Evolutionary conservation across 371 early-diverging fungal genomes (phyloP), one percentile per base, ranked within the genome.

Genomic region (Mortierella sp.): DNA sequence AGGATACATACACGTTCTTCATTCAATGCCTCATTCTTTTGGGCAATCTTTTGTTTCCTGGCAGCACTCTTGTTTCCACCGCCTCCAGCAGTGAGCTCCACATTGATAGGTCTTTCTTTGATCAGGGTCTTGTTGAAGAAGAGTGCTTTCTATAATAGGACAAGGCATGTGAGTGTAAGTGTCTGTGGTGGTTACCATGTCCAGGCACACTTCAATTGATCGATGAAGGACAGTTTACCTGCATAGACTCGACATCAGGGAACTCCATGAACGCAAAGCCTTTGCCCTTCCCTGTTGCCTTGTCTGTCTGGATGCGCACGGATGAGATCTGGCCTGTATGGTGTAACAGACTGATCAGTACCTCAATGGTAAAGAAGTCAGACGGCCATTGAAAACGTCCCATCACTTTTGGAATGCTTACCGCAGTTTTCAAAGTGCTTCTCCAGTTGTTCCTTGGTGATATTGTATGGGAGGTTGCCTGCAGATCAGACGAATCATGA

Each of bases 181-280:
- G n/a, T n/a, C n/a, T n/a, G n/a, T n/a, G n/a, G n/a, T n/a, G n/a
- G n/a, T n/a, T n/a, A n/a, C n/a, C n/a, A n/a, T n/a, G n/a, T n/a
- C n/a, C n/a, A n/a, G n/a, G n/a, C n/a, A n/a, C n/a, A n/a, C n/a
- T n/a, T n/a, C 19, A 25, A 40, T 48, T 8, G 8, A 40, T 27
- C 3, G 3, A 14, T 39, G 59, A 25, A 40, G 27, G 44, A 17
- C 13, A 34, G 27, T 4, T 51, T 83, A 88, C 88, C 70, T 82
- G 83, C 60, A 90, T 73, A 45, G 84, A 76, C 27, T 81, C 82
- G 7, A 84, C 69, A 41, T 82, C 81, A 31, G 81, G 81, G 60
- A 93, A 89, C 76, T 93, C 93, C 58, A 89, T 79, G 82, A 93
- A 93, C 9, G 91, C 92, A 72, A 89, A 93, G 1, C 93, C 93